Percentiles rank a stretch among this genome's conserved stretches.
These are phyloP conservation scores for Asterella californica DNA, from an alignment of 225 moss, liverwort and hornwort species.

Conservation along the genomic window DNA sequence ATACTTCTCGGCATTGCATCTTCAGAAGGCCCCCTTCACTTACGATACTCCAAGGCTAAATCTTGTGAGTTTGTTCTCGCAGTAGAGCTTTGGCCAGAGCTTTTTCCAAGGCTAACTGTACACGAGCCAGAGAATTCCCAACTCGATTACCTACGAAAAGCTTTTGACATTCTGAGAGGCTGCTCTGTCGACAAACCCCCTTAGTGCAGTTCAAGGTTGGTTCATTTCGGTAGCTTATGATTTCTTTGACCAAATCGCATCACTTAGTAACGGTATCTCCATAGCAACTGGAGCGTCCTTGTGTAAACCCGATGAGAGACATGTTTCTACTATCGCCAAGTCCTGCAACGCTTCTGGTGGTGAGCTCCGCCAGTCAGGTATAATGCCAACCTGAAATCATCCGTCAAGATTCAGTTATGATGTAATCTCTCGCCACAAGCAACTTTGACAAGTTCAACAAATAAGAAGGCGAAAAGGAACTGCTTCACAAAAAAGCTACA, in stretches of 20 bases:
- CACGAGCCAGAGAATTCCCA: too few species aligned
- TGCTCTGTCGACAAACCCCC: too few species aligned
- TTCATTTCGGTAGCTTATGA: not conserved
- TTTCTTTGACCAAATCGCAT: constrained; percentile 1
- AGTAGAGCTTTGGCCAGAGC: too few species aligned
- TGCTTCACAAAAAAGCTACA: not conserved
- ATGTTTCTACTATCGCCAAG: constrained; percentile 76
- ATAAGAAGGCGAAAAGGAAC: not conserved
- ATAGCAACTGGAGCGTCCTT: constrained; percentile 28
- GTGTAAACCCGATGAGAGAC: constrained; percentile 55
- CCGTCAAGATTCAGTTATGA: not conserved
- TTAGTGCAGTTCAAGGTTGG: too few species aligned
- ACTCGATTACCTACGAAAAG: too few species aligned
- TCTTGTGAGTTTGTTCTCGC: too few species aligned
- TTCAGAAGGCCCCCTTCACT: too few species aligned
- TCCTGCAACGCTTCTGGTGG: constrained; percentile 81
- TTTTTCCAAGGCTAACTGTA: too few species aligned
- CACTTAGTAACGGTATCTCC: constrained; percentile 17
- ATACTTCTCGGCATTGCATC: too few species aligned
- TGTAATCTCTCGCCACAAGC: not conserved
- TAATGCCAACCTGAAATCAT: constrained; percentile 13
- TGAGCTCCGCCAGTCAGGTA: constrained; percentile 73
- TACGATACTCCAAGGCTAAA: too few species aligned
- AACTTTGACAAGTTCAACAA: not conserved
- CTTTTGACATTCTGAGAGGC: too few species aligned